Conservation (phyloP, 192 early-diverging fungal species). For the Borealophlyctis nickersoniae region DNA sequence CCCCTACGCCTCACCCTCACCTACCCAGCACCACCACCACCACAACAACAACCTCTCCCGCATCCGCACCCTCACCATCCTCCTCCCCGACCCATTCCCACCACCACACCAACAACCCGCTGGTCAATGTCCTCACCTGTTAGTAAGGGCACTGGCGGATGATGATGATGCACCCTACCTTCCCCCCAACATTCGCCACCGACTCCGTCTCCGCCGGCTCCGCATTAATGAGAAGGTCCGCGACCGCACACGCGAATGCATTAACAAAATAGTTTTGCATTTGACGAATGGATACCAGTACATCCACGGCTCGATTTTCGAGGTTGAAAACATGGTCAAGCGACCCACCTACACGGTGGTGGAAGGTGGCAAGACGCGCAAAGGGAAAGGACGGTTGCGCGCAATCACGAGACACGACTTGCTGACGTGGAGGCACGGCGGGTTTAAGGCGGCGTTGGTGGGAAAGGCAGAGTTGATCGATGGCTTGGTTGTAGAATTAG, state of each 20-base stretch:
- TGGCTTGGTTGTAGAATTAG: not conserved
- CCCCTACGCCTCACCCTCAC: too few relatives aligned
- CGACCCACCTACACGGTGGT: not conserved
- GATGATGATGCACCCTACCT: conserved; percentile 8
- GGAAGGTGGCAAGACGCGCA: not conserved
- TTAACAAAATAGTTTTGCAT: conserved; percentile 7
- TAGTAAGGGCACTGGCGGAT: too few relatives aligned
- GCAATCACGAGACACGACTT: not conserved
- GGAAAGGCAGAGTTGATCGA: conserved; percentile 1
- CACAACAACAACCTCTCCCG: too few relatives aligned
- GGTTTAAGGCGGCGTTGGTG: conserved; percentile 1
- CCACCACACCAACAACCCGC: too few relatives aligned
- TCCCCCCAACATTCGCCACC: conserved; percentile 1
- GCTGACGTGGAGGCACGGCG: conserved; percentile 1
- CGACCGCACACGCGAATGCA: conserved; percentile 5
- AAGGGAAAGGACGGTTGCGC: not conserved
- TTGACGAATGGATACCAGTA: conserved; percentile 5
- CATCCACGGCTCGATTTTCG: conserved; percentile 4
- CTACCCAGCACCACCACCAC: too few relatives aligned
- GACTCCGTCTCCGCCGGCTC: conserved; percentile 4
- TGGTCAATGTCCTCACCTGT: too few relatives aligned
- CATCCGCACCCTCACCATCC: too few relatives aligned
- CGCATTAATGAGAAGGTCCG: conserved; percentile 8
- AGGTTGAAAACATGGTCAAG: conserved; percentile 2
- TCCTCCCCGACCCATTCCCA: too few relatives aligned